Evolutionary conservation across 2,329 filamentous ascomycete genomes (phyloP), one percentile per base, ranked within the genome.

Genomic region (Sordariomycetes sp.): DNA sequence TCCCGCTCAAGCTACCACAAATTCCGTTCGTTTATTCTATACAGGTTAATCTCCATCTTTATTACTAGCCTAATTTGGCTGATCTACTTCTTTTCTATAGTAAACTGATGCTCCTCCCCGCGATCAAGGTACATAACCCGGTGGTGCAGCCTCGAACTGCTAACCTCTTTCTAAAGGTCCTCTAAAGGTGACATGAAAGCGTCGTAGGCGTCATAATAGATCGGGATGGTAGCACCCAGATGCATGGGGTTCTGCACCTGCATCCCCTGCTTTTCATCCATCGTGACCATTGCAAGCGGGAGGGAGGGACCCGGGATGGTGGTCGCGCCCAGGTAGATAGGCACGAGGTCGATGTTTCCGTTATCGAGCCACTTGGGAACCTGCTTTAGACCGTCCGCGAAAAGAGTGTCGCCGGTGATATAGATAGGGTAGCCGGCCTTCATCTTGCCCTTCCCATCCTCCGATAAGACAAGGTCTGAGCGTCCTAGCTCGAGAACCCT

Each of bases 331-430:
- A n/a, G n/a, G n/a, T n/a, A n/a, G n/a, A n/a, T n/a, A n/a, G n/a
- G n/a, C n/a, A n/a, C n/a, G n/a, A n/a, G n/a, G n/a, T n/a, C n/a
- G n/a, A n/a, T n/a, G n/a, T n/a, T n/a, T n/a, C n/a, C n/a, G n/a
- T n/a, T n/a, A n/a, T n/a, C n/a, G n/a, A n/a, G n/a, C n/a, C n/a
- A n/a, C n/a, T n/a, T n/a, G n/a, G n/a, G n/a, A n/a, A n/a, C n/a
- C n/a, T n/a, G n/a, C n/a, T n/a, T n/a, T n/a, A n/a, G n/a, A n/a
- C n/a, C n/a, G n/a, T n/a, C n/a, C n/a, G n/a, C n/a, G n/a, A n/a
- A n/a, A n/a, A n/a, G n/a, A n/a, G 83, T 87, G 66, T 87, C 83
- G 22, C 83, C 83, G 0, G 82, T 82, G 60, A 87, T 86, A 68
- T 87, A 87, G 63, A 86, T 83, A 16, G 77, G 68, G 64, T 82